A percentile compares a stretch with the other conserved stretches of the same genome.
Evolutionary conservation across 202 grass and related monocot species (phyloP).

Genomic region (Saccharum hybrid): DNA sequence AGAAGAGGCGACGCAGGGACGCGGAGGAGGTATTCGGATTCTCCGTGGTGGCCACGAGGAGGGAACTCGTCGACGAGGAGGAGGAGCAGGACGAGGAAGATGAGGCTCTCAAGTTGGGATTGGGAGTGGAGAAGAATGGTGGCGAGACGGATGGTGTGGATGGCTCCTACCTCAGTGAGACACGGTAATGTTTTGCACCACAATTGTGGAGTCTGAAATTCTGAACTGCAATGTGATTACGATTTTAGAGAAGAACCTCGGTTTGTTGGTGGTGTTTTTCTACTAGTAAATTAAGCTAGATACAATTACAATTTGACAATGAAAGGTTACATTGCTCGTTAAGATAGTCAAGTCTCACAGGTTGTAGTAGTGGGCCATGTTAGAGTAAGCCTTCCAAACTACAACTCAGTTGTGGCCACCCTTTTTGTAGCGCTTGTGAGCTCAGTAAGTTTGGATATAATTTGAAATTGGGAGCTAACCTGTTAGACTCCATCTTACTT

Average conservation of each 20-base stretch:
- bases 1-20: constrained; percentile 45
- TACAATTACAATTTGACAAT: not conserved
- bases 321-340: not conserved
- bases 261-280: not conserved
- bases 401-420: not conserved
- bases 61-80: constrained; percentile 23
- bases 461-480: not conserved
- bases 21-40: constrained; percentile 36
- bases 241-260: not conserved
- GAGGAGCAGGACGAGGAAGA: constrained; percentile 39
- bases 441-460: not conserved
- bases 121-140: constrained; percentile 33
- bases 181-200: constrained; percentile 50
- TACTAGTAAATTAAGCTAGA: not conserved
- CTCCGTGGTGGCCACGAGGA: constrained; percentile 39
- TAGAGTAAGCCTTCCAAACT: not conserved
- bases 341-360: not conserved
- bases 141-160: constrained; percentile 49
- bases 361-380: not conserved
- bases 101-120: constrained; percentile 32
- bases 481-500: not conserved
- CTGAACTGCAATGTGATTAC: not conserved
- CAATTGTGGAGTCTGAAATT: not conserved
- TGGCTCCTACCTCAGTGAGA: constrained; percentile 83
- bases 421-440: not conserved